Conservation (phyloP, 2,329 filamentous ascomycete genomes). For the Xylaria sp. region DNA sequence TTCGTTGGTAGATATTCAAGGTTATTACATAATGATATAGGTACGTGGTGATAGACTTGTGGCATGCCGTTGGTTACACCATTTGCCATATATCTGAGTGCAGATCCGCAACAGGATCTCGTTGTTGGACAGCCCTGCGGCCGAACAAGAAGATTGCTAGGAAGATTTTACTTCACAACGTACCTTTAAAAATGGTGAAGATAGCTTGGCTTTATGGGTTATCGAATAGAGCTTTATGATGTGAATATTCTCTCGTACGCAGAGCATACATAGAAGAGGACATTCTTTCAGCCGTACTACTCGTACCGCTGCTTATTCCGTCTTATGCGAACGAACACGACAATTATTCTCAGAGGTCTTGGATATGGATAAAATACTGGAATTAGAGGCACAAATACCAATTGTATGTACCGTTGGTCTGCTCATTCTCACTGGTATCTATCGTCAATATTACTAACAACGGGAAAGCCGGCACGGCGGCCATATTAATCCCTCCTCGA, state of each 20-base stretch:
- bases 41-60: neutral
- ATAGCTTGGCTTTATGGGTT: neutral
- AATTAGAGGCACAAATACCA: slow-evolving; percentile 4
- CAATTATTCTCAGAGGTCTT: no score
- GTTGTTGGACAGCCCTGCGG: neutral
- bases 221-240: neutral
- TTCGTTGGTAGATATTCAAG: neutral
- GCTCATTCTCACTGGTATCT: neutral
- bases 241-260: neutral
- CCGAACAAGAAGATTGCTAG: neutral
- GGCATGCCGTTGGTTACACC: neutral
- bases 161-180: neutral
- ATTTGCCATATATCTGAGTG: neutral
- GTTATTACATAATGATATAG: neutral
- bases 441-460: neutral
- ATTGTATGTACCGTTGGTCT: neutral
- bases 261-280: neutral
- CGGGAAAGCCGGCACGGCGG: neutral
- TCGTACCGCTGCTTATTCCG: neutral
- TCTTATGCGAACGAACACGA: neutral
- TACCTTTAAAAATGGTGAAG: neutral
- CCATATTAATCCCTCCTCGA: slow-evolving; percentile 9
- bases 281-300: neutral
- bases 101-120: neutral
- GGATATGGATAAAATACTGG: neutral